phyloP scores from a whole-genome alignment of 2,329 filamentous ascomycete genomes.

The Aspergillus japonicus region DNA sequence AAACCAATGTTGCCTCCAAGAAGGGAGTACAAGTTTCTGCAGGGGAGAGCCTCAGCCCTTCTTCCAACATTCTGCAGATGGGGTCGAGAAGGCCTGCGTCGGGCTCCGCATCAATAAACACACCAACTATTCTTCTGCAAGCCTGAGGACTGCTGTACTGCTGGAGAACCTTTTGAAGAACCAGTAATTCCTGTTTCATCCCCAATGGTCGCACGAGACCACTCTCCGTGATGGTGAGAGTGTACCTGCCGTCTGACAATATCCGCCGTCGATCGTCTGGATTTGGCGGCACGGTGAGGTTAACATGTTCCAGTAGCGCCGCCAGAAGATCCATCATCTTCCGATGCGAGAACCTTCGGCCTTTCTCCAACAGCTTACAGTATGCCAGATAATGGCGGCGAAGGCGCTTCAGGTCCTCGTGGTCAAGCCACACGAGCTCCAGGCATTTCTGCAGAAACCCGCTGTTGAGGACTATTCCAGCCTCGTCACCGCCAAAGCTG shows the following conservation, averaged over 20 bases:
- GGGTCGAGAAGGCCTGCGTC: conserved; percentile 49
- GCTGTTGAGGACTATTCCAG: conserved; percentile 58
- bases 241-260: conserved; percentile 30
- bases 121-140: conserved; percentile 57
- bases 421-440: conserved; percentile 62
- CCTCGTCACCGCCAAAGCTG: conserved; percentile 59
- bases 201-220: conserved; percentile 36
- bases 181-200: conserved; percentile 31
- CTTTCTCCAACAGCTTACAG: conserved; percentile 45
- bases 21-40: conserved; percentile 53
- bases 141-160: conserved; percentile 57
- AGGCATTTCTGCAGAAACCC: conserved; percentile 61
- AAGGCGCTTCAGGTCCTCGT: conserved; percentile 49
- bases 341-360: conserved; percentile 45
- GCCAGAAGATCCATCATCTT: conserved; percentile 45
- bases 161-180: conserved; percentile 63
- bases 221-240: conserved; percentile 35
- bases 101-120: conserved; percentile 55
- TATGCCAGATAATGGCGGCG: conserved; percentile 54
- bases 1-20: conserved; percentile 57
- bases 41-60: conserved; percentile 54
- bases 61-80: conserved; percentile 55
- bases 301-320: conserved; percentile 38
- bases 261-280: conserved; percentile 25
- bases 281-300: conserved; percentile 34